Percentiles rank a stretch among this genome's conserved stretches.
Evolutionary conservation across 305 asterid genomes (phyloP).

Genomic region (Fraxinus angustifolia): DNA sequence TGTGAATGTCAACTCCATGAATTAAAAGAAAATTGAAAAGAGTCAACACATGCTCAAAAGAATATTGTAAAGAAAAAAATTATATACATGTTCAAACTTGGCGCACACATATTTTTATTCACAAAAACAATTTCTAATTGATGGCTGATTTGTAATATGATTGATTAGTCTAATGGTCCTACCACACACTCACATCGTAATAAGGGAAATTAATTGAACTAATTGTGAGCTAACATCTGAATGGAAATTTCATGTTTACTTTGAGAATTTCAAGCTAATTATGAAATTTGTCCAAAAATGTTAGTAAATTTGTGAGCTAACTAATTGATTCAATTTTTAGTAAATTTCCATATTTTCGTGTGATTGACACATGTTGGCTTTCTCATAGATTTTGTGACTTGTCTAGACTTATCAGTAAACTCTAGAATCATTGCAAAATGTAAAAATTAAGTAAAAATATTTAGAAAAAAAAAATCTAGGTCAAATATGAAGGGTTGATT

Average conservation of each 20-base stretch:
- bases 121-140: neutral
- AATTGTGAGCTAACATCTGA: neutral
- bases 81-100: neutral
- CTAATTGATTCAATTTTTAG: too few relatives aligned
- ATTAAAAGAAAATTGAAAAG: neutral
- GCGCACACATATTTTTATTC: neutral
- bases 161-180: neutral
- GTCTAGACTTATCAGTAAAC: too few relatives aligned
- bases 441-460: too few relatives aligned
- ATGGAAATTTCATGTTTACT: neutral
- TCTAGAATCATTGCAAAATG: too few relatives aligned
- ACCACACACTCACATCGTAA: neutral
- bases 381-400: too few relatives aligned
- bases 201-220: neutral
- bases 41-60: neutral
- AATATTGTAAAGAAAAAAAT: neutral
- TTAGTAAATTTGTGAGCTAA: too few relatives aligned
- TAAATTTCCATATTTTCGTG: too few relatives aligned
- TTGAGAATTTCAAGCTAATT: too few relatives aligned
- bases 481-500: too few relatives aligned
- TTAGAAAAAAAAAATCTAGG: too few relatives aligned
- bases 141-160: neutral
- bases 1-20: neutral
- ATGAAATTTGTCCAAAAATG: neutral
- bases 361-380: too few relatives aligned